Conservation (phyloP, 208 protist genomes). For the Trypanosoma theileri region DNA sequence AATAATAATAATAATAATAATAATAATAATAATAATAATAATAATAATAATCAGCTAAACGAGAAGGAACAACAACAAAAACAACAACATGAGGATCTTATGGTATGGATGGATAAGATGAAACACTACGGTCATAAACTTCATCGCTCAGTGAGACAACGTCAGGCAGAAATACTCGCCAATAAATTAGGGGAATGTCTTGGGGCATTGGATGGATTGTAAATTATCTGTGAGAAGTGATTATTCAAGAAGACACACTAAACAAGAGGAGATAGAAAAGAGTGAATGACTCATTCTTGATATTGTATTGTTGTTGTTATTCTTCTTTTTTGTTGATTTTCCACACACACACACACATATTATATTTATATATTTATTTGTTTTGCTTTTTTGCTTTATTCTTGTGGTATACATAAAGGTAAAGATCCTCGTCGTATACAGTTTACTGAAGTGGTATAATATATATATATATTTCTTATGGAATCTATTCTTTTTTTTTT, state of each 20-base stretch:
- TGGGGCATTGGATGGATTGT: conserved; percentile 30
- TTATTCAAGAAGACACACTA: no score
- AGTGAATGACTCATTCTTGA: no score
- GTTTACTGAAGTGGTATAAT: not conserved
- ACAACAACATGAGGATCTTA: conserved; percentile 32
- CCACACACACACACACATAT: no score
- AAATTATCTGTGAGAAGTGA: not conserved
- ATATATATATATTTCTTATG: conserved; percentile 8
- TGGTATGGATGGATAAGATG: conserved; percentile 69
- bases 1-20: not conserved
- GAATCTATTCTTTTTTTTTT: conserved; percentile 1
- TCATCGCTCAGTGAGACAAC: conserved; percentile 29
- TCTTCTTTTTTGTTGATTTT: no score
- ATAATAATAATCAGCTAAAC: no score
- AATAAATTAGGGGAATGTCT: conserved; percentile 22
- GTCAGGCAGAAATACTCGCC: conserved; percentile 61
- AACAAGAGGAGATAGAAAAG: no score
- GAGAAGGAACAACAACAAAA: not conserved
- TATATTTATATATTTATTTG: no score
- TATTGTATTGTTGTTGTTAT: no score
- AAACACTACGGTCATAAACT: conserved; percentile 52
- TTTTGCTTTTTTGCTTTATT: no score
- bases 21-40: no score
- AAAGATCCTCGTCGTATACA: not conserved
- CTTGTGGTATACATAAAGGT: no score